A percentile compares a stretch with the other conserved stretches of the same genome.
Evolutionary conservation across 768 basidiomycete species (phyloP).

Genomic region (Gautieria morchelliformis): DNA sequence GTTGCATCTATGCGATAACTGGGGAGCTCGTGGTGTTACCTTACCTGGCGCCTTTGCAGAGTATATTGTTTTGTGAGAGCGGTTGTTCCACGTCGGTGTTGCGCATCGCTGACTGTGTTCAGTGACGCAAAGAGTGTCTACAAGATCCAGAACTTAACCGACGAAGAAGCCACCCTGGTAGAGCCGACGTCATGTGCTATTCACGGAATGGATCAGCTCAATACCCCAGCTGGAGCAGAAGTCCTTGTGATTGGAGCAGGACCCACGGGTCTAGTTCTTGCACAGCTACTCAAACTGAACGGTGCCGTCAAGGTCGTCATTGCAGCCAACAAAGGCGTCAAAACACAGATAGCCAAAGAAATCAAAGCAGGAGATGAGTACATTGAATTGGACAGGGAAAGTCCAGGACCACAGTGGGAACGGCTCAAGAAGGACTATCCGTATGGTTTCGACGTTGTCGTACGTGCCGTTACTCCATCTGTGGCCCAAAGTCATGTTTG

Average conservation of each 20-base stretch:
- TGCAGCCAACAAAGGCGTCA: constrained; percentile 83
- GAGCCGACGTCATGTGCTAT: constrained; percentile 89
- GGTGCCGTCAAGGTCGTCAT: constrained; percentile 75
- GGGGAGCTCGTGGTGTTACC: constrained; percentile 70
- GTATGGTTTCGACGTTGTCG: constrained; percentile 81
- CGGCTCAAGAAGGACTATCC: constrained; percentile 72
- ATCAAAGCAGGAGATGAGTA: constrained; percentile 79
- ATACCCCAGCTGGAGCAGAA: constrained; percentile 71
- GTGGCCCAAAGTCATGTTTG: neutral
- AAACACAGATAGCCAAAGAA: constrained; percentile 78
- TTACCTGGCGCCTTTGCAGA: constrained; percentile 84
- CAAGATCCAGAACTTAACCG: constrained; percentile 79
- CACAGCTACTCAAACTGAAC: constrained; percentile 80
- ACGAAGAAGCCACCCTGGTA: constrained; percentile 80
- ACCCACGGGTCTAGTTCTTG: constrained; percentile 83
- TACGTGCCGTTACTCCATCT: constrained; percentile 7
- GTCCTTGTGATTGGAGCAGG: constrained; percentile 88
- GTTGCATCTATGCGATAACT: constrained; percentile 79
- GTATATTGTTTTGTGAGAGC: constrained; percentile 69
- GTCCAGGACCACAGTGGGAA: constrained; percentile 71
- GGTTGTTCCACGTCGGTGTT: neutral
- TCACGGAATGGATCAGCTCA: constrained; percentile 85
- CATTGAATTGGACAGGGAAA: constrained; percentile 69
- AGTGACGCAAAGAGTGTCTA: constrained; percentile 71
- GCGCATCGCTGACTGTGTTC: neutral